Percentiles rank a stretch among this genome's conserved stretches.
Evolutionary conservation across 1,284 basidiomycete genomes (phyloP).

Genomic region (Chalciporus sp.): DNA sequence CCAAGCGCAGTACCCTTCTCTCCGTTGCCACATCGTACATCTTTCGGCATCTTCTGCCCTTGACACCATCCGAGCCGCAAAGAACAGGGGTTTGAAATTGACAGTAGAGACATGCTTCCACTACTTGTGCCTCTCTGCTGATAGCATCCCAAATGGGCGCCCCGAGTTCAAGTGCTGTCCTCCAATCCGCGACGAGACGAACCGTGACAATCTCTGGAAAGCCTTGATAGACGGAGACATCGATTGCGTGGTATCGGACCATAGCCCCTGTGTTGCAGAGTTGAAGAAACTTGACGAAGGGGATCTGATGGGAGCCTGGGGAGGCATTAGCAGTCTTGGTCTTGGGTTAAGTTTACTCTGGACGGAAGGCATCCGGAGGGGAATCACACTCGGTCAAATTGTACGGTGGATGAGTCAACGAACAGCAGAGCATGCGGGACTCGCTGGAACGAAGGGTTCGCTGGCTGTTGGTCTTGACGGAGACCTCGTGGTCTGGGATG

Average conservation of each 20-base stretch:
- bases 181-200: slow-evolving; percentile 78
- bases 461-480: slow-evolving; percentile 77
- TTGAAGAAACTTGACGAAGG: slow-evolving; percentile 82
- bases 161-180: slow-evolving; percentile 94
- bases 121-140: slow-evolving; percentile 76
- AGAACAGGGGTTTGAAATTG: slow-evolving; percentile 61
- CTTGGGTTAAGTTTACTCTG: slow-evolving; percentile 84
- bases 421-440: slow-evolving; percentile 78
- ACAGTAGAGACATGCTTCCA: slow-evolving; percentile 96
- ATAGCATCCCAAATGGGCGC: slow-evolving; percentile 66
- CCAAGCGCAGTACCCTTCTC: slow-evolving; percentile 58
- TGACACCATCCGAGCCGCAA: slow-evolving; percentile 72
- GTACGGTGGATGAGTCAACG: slow-evolving; percentile 73
- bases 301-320: slow-evolving; percentile 89
- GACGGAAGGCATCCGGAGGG: slow-evolving; percentile 71
- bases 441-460: slow-evolving; percentile 70
- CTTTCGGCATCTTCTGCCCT: slow-evolving; percentile 84
- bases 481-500: slow-evolving; percentile 86
- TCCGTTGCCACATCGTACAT: slow-evolving; percentile 92
- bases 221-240: slow-evolving; percentile 81
- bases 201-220: slow-evolving; percentile 78
- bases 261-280: slow-evolving; percentile 84
- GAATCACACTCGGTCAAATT: slow-evolving; percentile 61
- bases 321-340: slow-evolving; percentile 88
- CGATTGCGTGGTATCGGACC: slow-evolving; percentile 91